Conservation (phyloP, 1,284 basidiomycete species). For the Ustilago shanxiensis region DNA sequence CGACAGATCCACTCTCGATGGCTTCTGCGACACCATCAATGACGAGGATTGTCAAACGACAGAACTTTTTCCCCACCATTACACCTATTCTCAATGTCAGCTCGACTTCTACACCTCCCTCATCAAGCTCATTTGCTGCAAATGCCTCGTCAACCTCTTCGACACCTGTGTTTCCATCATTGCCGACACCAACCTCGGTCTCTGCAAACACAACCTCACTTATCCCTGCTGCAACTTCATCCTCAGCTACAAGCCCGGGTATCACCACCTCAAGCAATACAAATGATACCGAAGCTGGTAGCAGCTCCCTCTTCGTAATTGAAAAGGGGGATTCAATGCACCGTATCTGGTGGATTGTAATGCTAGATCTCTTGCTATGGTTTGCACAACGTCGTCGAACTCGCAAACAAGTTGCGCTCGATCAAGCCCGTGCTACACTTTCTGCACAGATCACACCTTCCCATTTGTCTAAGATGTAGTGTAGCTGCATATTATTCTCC, state of each 20-base stretch:
- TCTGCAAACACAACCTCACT: background rate
- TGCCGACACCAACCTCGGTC: background rate
- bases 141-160: background rate
- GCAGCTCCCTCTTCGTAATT: background rate
- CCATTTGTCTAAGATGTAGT: background rate
- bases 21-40: slow-evolving; percentile 6
- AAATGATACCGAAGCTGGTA: background rate
- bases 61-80: slow-evolving; percentile 20
- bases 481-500: background rate
- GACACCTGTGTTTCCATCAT: background rate
- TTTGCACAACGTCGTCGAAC: slow-evolving; percentile 27
- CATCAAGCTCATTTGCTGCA: background rate
- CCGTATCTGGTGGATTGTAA: slow-evolving; percentile 36
- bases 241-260: background rate
- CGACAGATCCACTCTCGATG: background rate
- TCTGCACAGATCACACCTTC: slow-evolving; percentile 2
- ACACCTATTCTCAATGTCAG: background rate
- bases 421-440: slow-evolving; percentile 3
- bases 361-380: slow-evolving; percentile 28
- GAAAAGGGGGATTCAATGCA: slow-evolving; percentile 15
- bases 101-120: background rate
- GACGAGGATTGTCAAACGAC: slow-evolving; percentile 19
- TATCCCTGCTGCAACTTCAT: background rate
- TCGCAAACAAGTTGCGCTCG: slow-evolving; percentile 15
- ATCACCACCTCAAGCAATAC: background rate